A percentile compares a stretch with the other conserved stretches of the same genome.
These are phyloP conservation scores for Allomyces macrogynus DNA, from an alignment of 192 early-diverging fungal genomes.

Conservation along the genomic window DNA sequence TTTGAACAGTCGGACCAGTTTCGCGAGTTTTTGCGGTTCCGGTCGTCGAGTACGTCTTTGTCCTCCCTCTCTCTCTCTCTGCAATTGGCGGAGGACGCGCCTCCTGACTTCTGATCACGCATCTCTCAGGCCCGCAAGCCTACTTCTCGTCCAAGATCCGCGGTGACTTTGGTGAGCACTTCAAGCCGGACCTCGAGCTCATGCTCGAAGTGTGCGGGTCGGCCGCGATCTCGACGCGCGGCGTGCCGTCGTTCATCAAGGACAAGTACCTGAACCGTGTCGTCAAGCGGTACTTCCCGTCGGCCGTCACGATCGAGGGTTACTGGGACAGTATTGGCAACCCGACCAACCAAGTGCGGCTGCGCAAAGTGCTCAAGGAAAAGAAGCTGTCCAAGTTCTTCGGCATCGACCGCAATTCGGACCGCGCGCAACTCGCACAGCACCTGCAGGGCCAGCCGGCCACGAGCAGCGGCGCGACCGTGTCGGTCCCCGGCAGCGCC, in stretches of 20 bases:
- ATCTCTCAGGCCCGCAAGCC: slow-evolving; percentile 6
- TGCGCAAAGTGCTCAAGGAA: slow-evolving; percentile 3
- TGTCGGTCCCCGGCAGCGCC: background rate
- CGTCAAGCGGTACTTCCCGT: slow-evolving; percentile 10
- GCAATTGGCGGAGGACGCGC: too few species aligned
- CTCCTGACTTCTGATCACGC: too few species aligned
- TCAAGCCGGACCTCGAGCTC: slow-evolving; percentile 7
- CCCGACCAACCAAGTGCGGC: background rate
- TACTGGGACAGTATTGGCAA: background rate
- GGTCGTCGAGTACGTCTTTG: slow-evolving; percentile 22
- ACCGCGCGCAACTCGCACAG: background rate
- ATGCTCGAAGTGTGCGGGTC: slow-evolving; percentile 8
- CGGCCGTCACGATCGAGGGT: slow-evolving; percentile 3
- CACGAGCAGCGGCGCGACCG: background rate
- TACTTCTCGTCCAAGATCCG: slow-evolving; percentile 7
- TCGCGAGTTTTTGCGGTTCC: slow-evolving; percentile 20
- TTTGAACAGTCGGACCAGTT: slow-evolving; percentile 41
- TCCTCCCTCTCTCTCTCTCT: too few species aligned
- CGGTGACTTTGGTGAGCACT: slow-evolving; percentile 3
- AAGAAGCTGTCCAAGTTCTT: background rate
- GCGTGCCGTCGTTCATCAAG: slow-evolving; percentile 7
- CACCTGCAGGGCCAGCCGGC: background rate
- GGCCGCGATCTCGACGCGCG: slow-evolving; percentile 2
- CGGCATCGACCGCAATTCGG: background rate
- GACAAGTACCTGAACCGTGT: slow-evolving; percentile 9